Evolutionary conservation across 305 asterid species (phyloP), one percentile per base, ranked within the genome.

Genomic region (Lippia alba): DNA sequence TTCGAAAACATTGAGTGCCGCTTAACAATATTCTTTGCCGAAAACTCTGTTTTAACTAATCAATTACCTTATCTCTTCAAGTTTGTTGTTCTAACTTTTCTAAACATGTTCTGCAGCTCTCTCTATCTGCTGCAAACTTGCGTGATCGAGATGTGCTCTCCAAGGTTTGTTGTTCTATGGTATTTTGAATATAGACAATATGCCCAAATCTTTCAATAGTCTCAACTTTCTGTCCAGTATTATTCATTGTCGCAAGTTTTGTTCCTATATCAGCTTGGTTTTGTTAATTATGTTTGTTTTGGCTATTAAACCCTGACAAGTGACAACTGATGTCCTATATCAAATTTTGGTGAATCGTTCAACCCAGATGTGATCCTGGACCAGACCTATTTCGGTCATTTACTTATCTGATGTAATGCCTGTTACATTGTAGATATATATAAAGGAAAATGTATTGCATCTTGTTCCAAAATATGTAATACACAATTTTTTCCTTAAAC

Each of bases 121-220:
- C 99, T 73, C 78, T 94, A 60, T 91, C 97, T 75, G 98, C 96
- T 66, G 56, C 90, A 72, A 87, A 87, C 77, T 86, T 94, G 82
- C 96, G 87, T 36, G 96, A 94, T 76, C 89, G 83, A 74, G 99
- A 94, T 81, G 85, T 90, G 75, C 90, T 94, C 77, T 94, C 98
- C 75, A 94, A 94, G 99, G 99, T 94, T 73, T 70, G 97, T 77
- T 78, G 50, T 64, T 76, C 49, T 67, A 56, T n/a, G 40, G 53
- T 57, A 40, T 40, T 66, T 70, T 19, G 55, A 30, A 33, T 56
- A 55, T 69, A 40, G 58, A 19, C 44, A 51, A 62, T 48, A 63
- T 60, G 55, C 33, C 64, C 46, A 5, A n/a, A 10, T 66, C 71
- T 2, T 8, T 36, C 41, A 4, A 36, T 36, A 36, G 24, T 45